Evolutionary conservation across 345 rosid species (phyloP).

Genomic region (Odontarrhena argentea): DNA sequence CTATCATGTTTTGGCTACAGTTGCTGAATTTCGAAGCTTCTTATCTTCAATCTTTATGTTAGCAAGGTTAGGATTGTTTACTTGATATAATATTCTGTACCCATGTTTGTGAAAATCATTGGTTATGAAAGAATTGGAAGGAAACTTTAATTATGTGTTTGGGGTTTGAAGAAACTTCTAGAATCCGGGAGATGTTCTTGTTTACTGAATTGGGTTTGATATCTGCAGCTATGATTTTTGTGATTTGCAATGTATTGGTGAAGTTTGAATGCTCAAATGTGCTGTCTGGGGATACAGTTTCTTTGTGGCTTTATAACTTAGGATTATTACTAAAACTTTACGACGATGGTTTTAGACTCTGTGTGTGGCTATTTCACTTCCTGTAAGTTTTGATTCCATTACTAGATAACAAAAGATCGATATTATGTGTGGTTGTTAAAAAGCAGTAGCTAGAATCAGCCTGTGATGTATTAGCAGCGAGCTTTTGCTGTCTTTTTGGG

Average conservation of each 20-base stretch:
- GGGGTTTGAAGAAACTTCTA: background rate
- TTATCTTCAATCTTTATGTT: slow-evolving; percentile 37
- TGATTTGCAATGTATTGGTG: slow-evolving; percentile 19
- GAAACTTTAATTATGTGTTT: background rate
- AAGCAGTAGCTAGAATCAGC: slow-evolving; percentile 14
- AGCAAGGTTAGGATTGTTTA: slow-evolving; percentile 31
- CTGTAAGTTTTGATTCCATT: slow-evolving; percentile 4
- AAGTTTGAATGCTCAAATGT: slow-evolving; percentile 22
- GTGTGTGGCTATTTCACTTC: background rate
- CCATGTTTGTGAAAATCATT: slow-evolving; percentile 5
- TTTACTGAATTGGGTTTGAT: slow-evolving; percentile 24
- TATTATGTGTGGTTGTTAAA: background rate
- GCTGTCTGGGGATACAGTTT: slow-evolving; percentile 5
- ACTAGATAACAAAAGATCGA: background rate
- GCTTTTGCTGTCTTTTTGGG: background rate
- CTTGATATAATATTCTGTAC: background rate
- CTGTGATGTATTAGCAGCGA: background rate
- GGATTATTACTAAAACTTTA: background rate
- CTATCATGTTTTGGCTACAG: slow-evolving; percentile 29
- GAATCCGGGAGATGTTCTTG: background rate
- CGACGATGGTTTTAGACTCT: background rate
- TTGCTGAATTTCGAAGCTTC: slow-evolving; percentile 37
- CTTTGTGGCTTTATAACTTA: slow-evolving; percentile 1
- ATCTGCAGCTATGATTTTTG: background rate
- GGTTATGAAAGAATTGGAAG: background rate